Base-by-base conservation (phyloP, 805 yeast species). In the Wickerhamiella australiensis region DNA sequence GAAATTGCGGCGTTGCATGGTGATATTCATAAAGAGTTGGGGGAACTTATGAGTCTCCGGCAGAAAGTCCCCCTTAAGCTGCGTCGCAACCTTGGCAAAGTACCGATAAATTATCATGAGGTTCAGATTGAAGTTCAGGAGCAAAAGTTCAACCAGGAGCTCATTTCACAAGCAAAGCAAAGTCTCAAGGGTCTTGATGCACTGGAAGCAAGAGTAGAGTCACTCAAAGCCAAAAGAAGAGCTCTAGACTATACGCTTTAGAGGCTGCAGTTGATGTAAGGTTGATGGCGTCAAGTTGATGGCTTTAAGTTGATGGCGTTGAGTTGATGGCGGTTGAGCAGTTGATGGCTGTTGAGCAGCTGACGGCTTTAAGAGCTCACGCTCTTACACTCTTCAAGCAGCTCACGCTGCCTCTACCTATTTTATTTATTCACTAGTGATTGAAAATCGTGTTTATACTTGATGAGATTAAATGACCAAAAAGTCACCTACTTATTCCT, bases 401-500 rank as follows among this genome's bases (percentile, higher is more conserved):
- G n/a, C n/a, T n/a, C n/a, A n/a, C n/a, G n/a, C n/a, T n/a, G n/a
- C n/a, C n/a, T n/a, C n/a, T n/a, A n/a, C n/a, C n/a, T n/a, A n/a
- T n/a, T n/a, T n/a, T n/a, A n/a, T 31, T n/a, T 12, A 31, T 31
- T 31, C 5, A 12, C n/a, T 31, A n/a, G 35, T 9, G 15, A 13
- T 31, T 12, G 15, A n/a, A 26, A 26, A 26, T 7, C 29, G 29
- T 26, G 29, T 11, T 11, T 26, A 26, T n/a, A 11, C 11, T 26
- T 26, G 29, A 7, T 33, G 6, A 15, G 37, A 15, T 15, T 15
- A 15, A 12, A 33, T 13, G 20, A 11, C 21, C 15, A 33, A 33
- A 33, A 33, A 18, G 5, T 7, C 9, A 20, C 9, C 3, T 8
- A 23, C n/a, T 25, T 41, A 41, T n/a, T 86, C 95, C 68, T 80